Evolutionary conservation across 1,284 basidiomycete species (phyloP), one percentile per base, ranked within the genome.

Genomic region (Cronartium ribicola): DNA sequence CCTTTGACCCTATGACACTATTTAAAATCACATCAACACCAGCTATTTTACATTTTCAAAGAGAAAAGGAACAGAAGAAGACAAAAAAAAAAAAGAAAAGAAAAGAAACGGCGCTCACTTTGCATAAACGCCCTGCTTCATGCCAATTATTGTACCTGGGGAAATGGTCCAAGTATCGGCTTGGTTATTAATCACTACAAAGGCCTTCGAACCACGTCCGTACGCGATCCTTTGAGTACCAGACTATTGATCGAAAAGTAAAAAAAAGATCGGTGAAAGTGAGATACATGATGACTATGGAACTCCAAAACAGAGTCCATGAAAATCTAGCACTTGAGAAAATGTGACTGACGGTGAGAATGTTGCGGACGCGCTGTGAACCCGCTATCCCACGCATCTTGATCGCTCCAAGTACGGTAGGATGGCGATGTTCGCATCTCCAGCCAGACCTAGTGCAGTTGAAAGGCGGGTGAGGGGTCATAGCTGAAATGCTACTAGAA

Each of bases 351-450:
- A 70, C 68, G 39, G 68, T 70, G 11, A 63, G 17, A 37, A 70
- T 55, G 44, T 70, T 70, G 11, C 46, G 20, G 1, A 70, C 60
- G 1, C 60, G 68, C 41, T 63, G 11, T 20, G n/a, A 59, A 11
- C 10, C 29, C 3, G 43, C 43, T 36, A 57, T 57, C 20, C 43
- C 46, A 46, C 68, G 60, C 20, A 70, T 51, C 6, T 39, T 29
- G 5, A 70, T 46, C 37, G 68, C 68, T 4, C 68, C 68, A 43
- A 70, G 37, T n/a, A 70, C 7, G 29, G 40, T 39, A 17, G 60
- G 43, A 51, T 63, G 59, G 13, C 68, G 59, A 64, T 70, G 68
- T 46, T 70, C 68, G 29, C 68, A 63, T 20, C 68, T 70, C 68
- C 68, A 70, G 5, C 68, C 68, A 22, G 46, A 37, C n/a, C 68